Base-by-base conservation (phyloP, 148 eudicot species). In the Rhododendron henanense region DNA sequence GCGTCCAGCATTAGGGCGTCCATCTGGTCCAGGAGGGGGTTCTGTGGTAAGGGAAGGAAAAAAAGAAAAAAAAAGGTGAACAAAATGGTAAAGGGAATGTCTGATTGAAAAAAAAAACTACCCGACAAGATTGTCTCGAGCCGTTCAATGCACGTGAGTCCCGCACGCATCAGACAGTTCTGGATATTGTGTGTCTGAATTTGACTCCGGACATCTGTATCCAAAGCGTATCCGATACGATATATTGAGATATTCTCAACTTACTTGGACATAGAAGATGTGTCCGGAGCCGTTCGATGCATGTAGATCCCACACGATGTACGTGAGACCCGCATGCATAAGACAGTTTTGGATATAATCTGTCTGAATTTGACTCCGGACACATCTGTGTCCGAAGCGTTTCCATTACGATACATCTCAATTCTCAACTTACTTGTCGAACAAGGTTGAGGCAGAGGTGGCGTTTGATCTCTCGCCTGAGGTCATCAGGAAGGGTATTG, bases 381-480 rank as follows among this genome's bases (percentile, higher is more conserved):
- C 57, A 61, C 2, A 39, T 41, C n/a, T 19, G 67, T 61, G 28
- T 57, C 67, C 10, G 1, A 8, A 63, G 71, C 31, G 1, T n/a
- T 65, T 8, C 71, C 35, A 3, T 25, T 67, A 25, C 5, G 6
- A 15, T 74, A 74, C 15, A 33, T 74, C 16, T 47, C 33, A 14
- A 90, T 90, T 91, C 31, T 47, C 33, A 25, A 89, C 91, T 92
- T 88, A 95, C 98, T 59, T 92, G 89, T 33, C 95, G 94, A 57
- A 95, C 98, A 7, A 94, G 91, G 82, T 93, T 94, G 28, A 93
- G 91, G 80, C 98, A 95, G 57, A 95, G 93, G 85, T 95, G 98
- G 57, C 95, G 98, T 81, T 95, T 94, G 57, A 93, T 92, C 82
- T 93, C 96, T 85, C 98, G 87, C 3, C 92, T 91, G 14, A 95